Conservation (phyloP, 768 basidiomycete genomes). For the Boletus insuetus region DNA sequence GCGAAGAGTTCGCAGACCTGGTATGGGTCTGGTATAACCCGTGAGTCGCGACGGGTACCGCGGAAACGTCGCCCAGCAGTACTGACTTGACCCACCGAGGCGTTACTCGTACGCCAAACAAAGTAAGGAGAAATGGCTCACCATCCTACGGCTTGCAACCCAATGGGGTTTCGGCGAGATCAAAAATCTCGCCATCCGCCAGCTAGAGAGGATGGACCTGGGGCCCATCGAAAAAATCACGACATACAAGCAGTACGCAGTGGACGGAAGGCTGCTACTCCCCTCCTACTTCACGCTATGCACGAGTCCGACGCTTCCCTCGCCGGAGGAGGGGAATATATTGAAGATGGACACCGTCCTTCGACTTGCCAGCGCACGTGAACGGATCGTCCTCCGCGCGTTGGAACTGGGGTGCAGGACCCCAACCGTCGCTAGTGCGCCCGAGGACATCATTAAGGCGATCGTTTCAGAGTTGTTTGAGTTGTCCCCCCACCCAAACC, state of each 20-base stretch:
- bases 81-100: constrained; percentile 30
- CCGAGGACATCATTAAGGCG: constrained; percentile 22
- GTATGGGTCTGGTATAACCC: constrained; percentile 56
- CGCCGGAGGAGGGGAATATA: constrained; percentile 48
- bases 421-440: constrained; percentile 27
- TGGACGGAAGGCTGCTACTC: constrained; percentile 49
- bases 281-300: constrained; percentile 53
- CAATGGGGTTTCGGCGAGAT: constrained; percentile 56
- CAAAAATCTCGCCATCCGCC: constrained; percentile 48
- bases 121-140: constrained; percentile 48
- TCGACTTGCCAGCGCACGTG: constrained; percentile 51
- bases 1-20: constrained; percentile 43
- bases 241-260: constrained; percentile 50
- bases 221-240: constrained; percentile 52
- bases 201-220: constrained; percentile 49
- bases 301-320: constrained; percentile 48
- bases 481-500: constrained; percentile 10
- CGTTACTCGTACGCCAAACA: constrained; percentile 56
- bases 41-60: constrained; percentile 5
- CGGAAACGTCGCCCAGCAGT: background rate
- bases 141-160: constrained; percentile 51
- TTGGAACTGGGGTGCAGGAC: constrained; percentile 25
- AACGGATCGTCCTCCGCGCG: constrained; percentile 39
- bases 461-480: constrained; percentile 36
- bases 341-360: constrained; percentile 60